Conservation (phyloP, 306 rosid genomes). For the Vicia faba region DNA sequence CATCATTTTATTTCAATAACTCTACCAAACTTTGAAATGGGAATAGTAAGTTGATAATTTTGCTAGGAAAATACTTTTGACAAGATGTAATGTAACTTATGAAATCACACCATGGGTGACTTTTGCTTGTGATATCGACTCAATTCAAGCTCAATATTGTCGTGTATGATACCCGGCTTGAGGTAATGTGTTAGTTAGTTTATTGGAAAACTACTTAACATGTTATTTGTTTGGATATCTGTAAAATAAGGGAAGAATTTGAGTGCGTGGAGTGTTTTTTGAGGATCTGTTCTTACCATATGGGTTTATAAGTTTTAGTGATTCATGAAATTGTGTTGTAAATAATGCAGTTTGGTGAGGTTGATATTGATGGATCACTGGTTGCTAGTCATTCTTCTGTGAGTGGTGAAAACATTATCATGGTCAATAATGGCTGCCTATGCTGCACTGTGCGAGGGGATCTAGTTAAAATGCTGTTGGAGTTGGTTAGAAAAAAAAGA, state of each 20-base stretch:
- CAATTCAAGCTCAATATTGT: background rate
- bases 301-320: background rate
- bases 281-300: background rate
- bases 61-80: background rate
- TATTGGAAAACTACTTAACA: background rate
- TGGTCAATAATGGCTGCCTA: conserved; percentile 93
- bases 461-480: conserved; percentile 84
- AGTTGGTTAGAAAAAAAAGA: conserved; percentile 67
- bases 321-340: conserved; percentile 1
- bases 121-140: conserved; percentile 11
- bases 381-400: conserved; percentile 85
- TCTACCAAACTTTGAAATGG: background rate
- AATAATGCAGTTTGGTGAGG: conserved; percentile 93
- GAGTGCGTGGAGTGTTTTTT: background rate
- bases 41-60: conserved; percentile 4
- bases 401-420: conserved; percentile 75
- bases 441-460: conserved; percentile 95
- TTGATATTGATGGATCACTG: conserved; percentile 92
- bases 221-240: conserved; percentile 21
- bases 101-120: background rate
- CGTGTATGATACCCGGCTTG: conserved; percentile 4
- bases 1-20: conserved; percentile 7
- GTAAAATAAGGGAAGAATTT: conserved; percentile 6
- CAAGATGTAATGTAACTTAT: conserved; percentile 1
- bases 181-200: background rate